Conservation (phyloP, 2,329 filamentous ascomycete species). For the Fusarium algeriense region DNA sequence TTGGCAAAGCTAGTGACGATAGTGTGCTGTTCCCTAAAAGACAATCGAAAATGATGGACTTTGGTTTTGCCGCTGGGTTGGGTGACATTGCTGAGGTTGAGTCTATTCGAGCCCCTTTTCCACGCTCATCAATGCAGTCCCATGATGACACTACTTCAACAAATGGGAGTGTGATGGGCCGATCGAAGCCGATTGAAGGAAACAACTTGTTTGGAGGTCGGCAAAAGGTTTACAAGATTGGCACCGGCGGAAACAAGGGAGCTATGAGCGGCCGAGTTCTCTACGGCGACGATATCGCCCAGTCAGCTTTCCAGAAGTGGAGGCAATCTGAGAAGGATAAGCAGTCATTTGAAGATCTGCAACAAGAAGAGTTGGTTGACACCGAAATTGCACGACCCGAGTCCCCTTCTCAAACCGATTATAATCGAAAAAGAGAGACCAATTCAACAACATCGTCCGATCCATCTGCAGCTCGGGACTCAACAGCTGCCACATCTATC, state of each 20-base stretch:
- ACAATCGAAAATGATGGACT: slow-evolving; percentile 81
- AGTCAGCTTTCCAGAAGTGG: slow-evolving; percentile 86
- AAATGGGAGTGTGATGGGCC: slow-evolving; percentile 81
- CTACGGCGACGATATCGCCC: slow-evolving; percentile 88
- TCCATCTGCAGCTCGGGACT: slow-evolving; percentile 77
- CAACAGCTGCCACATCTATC: slow-evolving; percentile 89
- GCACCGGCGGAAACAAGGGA: slow-evolving; percentile 62
- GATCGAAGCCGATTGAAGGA: slow-evolving; percentile 85
- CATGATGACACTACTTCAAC: slow-evolving; percentile 79
- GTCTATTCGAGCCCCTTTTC: slow-evolving; percentile 75
- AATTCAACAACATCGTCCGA: slow-evolving; percentile 84
- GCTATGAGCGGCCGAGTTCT: slow-evolving; percentile 76
- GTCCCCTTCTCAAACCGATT: slow-evolving; percentile 68
- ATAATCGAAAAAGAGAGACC: slow-evolving; percentile 83
- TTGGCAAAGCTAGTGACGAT: slow-evolving; percentile 95
- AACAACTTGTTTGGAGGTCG: slow-evolving; percentile 95
- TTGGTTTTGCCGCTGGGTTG: slow-evolving; percentile 70
- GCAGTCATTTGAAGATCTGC: slow-evolving; percentile 55
- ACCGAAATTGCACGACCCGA: slow-evolving; percentile 50
- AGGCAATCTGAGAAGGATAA: slow-evolving; percentile 70
- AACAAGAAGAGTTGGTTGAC: slow-evolving; percentile 38
- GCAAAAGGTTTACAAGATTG: slow-evolving; percentile 94
- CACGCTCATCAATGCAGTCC: slow-evolving; percentile 74
- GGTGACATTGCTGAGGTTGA: slow-evolving; percentile 92
- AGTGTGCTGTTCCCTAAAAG: slow-evolving; percentile 88